phyloP scores from a whole-genome alignment of 345 rosid species.

The Orychophragmus violaceus region DNA sequence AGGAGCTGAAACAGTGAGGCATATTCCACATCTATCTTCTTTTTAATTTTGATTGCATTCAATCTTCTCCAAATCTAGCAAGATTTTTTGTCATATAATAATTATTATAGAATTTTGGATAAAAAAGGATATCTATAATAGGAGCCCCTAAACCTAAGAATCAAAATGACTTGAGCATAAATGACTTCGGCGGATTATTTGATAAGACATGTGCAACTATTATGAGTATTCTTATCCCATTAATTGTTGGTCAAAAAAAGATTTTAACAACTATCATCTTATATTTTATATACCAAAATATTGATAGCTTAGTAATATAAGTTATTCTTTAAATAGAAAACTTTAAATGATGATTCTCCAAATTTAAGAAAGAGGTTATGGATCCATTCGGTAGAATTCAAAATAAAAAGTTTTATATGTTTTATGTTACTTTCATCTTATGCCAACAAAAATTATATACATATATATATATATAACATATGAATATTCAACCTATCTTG shows the following conservation, averaged over 20 bases:
- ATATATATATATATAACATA: background rate
- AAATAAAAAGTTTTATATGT: background rate
- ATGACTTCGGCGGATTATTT: too few species aligned
- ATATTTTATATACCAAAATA: too few species aligned
- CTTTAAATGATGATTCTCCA: too few species aligned
- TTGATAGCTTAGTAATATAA: too few species aligned
- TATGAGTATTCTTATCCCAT: too few species aligned
- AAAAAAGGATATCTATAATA: too few species aligned
- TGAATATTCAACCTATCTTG: background rate
- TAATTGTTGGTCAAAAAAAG: too few species aligned
- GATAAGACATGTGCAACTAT: too few species aligned
- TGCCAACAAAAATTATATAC: background rate
- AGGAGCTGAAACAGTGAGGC: constrained; percentile 12
- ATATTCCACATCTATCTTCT: constrained; percentile 19
- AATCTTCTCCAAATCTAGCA: constrained; percentile 23
- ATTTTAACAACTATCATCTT: background rate
- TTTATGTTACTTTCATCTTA: background rate
- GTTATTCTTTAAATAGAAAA: too few species aligned
- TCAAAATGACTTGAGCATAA: background rate
- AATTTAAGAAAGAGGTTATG: too few species aligned
- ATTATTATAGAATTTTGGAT: background rate
- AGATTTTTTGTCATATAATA: background rate
- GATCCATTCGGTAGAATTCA: too few species aligned
- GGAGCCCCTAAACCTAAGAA: too few species aligned
- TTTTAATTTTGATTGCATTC: constrained; percentile 10